Conservation (phyloP, 2,329 filamentous ascomycete species). For the Penicillium sp. region DNA sequence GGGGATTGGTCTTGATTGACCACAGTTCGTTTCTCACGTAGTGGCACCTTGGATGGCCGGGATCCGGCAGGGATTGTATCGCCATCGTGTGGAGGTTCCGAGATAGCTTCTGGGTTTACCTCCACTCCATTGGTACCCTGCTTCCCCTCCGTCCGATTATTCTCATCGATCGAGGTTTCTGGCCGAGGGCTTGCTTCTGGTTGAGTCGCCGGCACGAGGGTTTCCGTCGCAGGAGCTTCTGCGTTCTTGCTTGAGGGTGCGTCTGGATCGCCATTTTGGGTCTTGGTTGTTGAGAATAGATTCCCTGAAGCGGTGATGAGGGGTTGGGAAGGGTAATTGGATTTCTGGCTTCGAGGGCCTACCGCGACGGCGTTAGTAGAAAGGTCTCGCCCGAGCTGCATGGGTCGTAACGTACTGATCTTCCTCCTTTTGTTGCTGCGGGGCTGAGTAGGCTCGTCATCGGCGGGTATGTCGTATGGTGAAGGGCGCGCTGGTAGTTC, state of each 20-base stretch:
- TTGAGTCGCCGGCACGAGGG: constrained; percentile 7
- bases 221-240: background rate
- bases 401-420: constrained; percentile 36
- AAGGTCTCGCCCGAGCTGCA: background rate
- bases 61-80: background rate
- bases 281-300: constrained; percentile 1
- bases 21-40: constrained; percentile 1
- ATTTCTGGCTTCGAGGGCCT: constrained; percentile 22
- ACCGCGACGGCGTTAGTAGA: constrained; percentile 18
- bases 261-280: constrained; percentile 16
- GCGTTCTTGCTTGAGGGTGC: background rate
- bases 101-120: background rate
- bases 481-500: constrained; percentile 40
- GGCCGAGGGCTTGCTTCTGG: background rate
- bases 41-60: constrained; percentile 9
- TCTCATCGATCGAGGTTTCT: background rate
- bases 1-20: background rate
- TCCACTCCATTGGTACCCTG: background rate
- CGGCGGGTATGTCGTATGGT: constrained; percentile 45
- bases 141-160: background rate
- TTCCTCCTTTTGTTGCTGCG: constrained; percentile 43
- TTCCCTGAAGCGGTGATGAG: constrained; percentile 8
- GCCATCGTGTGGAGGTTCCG: background rate
- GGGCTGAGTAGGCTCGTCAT: constrained; percentile 36
- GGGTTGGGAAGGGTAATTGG: constrained; percentile 16